These are phyloP conservation scores for Cadophora malorum DNA, from an alignment of 2,329 filamentous ascomycete genomes.

Conservation along the genomic window DNA sequence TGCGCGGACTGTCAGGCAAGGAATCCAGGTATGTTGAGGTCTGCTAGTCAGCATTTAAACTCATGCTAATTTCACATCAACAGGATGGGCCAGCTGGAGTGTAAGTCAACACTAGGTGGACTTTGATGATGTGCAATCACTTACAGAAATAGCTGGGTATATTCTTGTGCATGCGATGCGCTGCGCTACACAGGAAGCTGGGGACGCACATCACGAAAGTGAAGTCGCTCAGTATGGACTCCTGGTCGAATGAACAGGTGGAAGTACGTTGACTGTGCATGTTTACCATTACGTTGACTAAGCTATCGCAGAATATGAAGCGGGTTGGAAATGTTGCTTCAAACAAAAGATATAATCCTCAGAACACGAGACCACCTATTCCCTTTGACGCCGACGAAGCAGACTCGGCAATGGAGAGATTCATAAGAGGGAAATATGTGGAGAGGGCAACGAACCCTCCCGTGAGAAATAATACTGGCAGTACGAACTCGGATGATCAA, in stretches of 20 bases:
- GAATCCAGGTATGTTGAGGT: conserved; percentile 77
- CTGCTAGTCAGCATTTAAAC: background rate
- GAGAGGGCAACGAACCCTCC: conserved; percentile 55
- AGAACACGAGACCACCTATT: conserved; percentile 80
- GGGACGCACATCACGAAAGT: conserved; percentile 98
- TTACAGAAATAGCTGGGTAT: conserved; percentile 75
- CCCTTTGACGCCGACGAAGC: conserved; percentile 91
- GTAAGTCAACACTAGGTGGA: conserved; percentile 36
- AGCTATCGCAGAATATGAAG: conserved; percentile 79
- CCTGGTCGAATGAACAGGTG: conserved; percentile 94
- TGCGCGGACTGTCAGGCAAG: conserved; percentile 92
- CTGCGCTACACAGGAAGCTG: conserved; percentile 91
- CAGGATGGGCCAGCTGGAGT: conserved; percentile 48
- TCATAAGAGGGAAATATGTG: conserved; percentile 93
- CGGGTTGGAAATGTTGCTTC: conserved; percentile 84
- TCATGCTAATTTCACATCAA: conserved; percentile 27
- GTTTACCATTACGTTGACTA: conserved; percentile 21
- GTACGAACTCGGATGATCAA: conserved; percentile 59
- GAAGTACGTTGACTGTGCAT: conserved; percentile 70
- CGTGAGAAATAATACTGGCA: conserved; percentile 49
- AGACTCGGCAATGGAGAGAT: conserved; percentile 93
- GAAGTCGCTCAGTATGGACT: conserved; percentile 98
- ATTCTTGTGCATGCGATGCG: conserved; percentile 98
- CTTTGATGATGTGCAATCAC: conserved; percentile 19
- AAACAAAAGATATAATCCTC: conserved; percentile 89